These are phyloP conservation scores for Alternaria triticimaculans DNA, from an alignment of 2,329 filamentous ascomycete species.

Conservation along the genomic window DNA sequence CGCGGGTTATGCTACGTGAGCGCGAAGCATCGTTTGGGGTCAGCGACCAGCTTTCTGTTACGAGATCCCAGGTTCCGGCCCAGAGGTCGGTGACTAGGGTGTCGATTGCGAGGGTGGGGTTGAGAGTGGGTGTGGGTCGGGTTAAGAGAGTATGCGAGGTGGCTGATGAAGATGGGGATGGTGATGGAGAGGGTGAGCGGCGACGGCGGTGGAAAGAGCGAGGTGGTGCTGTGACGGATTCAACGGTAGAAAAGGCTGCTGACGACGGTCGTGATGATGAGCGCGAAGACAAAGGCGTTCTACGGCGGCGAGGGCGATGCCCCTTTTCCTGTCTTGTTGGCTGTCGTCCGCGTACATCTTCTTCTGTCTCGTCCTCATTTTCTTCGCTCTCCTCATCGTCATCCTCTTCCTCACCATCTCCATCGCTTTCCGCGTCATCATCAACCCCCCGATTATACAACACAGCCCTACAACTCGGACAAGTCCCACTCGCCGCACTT, in stretches of 20 bases:
- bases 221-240: background rate
- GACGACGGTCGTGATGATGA: background rate
- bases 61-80: constrained; percentile 2
- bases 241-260: background rate
- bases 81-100: background rate
- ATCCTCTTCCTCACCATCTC: too few species aligned
- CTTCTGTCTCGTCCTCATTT: too few species aligned
- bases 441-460: background rate
- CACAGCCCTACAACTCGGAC: constrained; percentile 1
- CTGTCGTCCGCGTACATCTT: background rate
- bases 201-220: background rate
- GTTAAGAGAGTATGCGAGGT: background rate
- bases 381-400: background rate
- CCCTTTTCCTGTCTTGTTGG: background rate
- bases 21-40: background rate
- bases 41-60: background rate
- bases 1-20: background rate
- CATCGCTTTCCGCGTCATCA: background rate
- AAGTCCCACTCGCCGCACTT: background rate
- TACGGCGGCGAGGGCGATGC: background rate
- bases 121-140: background rate
- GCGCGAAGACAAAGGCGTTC: background rate
- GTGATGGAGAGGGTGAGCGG: background rate
- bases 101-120: background rate
- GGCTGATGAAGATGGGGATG: background rate